Base-by-base conservation (phyloP, 208 protist genomes). In the Polymyxa betae region DNA sequence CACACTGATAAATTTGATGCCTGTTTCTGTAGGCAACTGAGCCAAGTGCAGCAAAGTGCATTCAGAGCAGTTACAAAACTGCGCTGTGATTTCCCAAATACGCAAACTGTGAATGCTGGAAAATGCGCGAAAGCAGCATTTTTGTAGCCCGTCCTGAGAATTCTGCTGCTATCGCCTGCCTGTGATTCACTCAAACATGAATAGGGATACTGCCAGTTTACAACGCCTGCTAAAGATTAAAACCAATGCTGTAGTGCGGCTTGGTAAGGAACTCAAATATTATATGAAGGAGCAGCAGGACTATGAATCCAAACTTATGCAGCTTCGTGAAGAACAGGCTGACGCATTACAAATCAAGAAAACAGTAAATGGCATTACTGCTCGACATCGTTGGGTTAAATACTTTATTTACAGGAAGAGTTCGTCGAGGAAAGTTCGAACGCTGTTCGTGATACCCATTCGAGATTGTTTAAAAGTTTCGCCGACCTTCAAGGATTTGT, bases 201-300 rank as follows among this genome's bases (percentile, higher is more conserved):
- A n/a, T n/a, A n/a, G n/a, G n/a, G n/a, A n/a, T n/a, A n/a, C n/a
- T n/a, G n/a, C n/a, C n/a, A n/a, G n/a, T n/a, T n/a, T n/a, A n/a
- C n/a, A n/a, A n/a, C 72, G 72, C n/a, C 72, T 38, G n/a, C 16
- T 82, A n/a, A 82, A 82, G n/a, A 82, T 82, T n/a, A 82, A 82
- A n/a, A 82, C 16, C 35, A n/a, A 82, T 43, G n/a, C 72, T 5
- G 72, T 82, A 20, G 35, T 20, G 5, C 72, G 72, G n/a, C 72
- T 82, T n/a, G 72, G 72, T 20, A 82, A 82, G n/a, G 72, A 82
- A n/a, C 72, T 82, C 35, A 45, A 12, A n/a, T 82, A 40, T n/a
- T 82, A 82, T n/a, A 43, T 82, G 35, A 82, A 82, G 72, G 72
- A 82, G n/a, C 72, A 82, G 72, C 16, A 82, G n/a, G 72, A n/a